A percentile compares a stretch with the other conserved stretches of the same genome.
Evolutionary conservation across 73 alveolate genomes (phyloP).

Genomic region (Tetrahymena elliotti): DNA sequence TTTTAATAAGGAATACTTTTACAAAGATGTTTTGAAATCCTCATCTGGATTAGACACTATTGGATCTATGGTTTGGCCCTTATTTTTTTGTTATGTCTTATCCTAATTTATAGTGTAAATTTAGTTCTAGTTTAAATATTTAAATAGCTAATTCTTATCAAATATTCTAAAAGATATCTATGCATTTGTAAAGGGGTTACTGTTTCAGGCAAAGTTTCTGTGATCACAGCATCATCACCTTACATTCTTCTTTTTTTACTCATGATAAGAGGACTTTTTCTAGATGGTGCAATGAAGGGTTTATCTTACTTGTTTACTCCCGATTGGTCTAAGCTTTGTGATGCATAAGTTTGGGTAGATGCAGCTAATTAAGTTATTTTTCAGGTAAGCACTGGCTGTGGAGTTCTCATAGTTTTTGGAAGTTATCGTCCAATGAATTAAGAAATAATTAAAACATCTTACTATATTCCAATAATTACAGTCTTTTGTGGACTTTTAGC

Average conservation of each 20-base stretch:
- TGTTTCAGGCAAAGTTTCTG: constrained; percentile 41
- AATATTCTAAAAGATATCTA: background rate
- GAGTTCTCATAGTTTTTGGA: constrained; percentile 28
- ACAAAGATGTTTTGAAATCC: background rate
- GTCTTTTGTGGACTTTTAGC: constrained; percentile 45
- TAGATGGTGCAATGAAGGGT: constrained; percentile 48
- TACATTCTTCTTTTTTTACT: constrained; percentile 35
- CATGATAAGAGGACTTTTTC: constrained; percentile 44
- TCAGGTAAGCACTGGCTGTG: constrained; percentile 40
- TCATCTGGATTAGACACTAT: background rate
- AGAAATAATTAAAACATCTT: constrained; percentile 12
- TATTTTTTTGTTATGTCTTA: background rate
- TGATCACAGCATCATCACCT: constrained; percentile 48
- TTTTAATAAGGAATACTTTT: background rate
- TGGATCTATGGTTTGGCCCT: background rate
- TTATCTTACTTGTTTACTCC: constrained; percentile 40
- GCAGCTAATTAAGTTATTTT: constrained; percentile 49
- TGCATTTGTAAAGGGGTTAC: constrained; percentile 38
- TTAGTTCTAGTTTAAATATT: background rate
- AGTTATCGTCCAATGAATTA: constrained; percentile 25
- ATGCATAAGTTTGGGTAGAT: constrained; percentile 48
- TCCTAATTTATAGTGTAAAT: background rate
- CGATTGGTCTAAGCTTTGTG: constrained; percentile 30
- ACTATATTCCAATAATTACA: constrained; percentile 41
- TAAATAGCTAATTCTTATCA: background rate